Evolutionary conservation across 495 filamentous ascomycete species (phyloP), one percentile per base, ranked within the genome.

Genomic region (Mycothermus thermophilus): DNA sequence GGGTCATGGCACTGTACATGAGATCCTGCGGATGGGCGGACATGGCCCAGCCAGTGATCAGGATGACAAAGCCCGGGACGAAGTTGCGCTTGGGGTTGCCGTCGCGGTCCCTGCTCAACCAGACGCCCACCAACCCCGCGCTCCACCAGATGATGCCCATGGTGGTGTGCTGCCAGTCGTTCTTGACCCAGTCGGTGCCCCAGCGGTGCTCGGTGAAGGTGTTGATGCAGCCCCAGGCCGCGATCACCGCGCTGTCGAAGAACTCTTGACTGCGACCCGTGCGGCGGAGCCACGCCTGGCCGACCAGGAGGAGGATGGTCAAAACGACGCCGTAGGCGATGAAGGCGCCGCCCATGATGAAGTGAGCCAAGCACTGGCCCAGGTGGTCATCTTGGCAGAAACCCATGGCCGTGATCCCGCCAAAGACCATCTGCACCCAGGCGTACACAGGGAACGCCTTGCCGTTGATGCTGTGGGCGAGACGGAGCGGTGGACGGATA

Each of bases 71-170:
- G 10, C 74, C 86, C 5, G 90, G 90, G 32, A 97, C 80, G 38
- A 97, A 67, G 52, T 97, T 97, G 42, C 90, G 71, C 69, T 84
- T 83, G 10, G 90, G 86, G 8, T 67, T 58, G n/a, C 88, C 88
- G 38, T 87, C 72, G 37, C 83, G 70, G 43, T 69, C 83, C 36
- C 75, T 71, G 51, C 82, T 88, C 19, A 96, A 60, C 92, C 90
- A 97, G 38, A 97, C 71, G 13, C 90, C 92, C 18, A 90, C 65
- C 15, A 97, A 60, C 12, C 90, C 90, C 12, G 92, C 87, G 48
- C 74, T 79, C 86, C 86, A 95, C 90, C 90, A 97, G 34, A 97
- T 75, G 39, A 97, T 73, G 19, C 90, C 90, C 92, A 96, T 97
- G 8, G 77, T 79, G 0, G 90, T 97, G 51, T 96, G 92, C 54